Evolutionary conservation across 2,329 filamentous ascomycete species (phyloP).

Genomic region (Mycosphaerella sp.): DNA sequence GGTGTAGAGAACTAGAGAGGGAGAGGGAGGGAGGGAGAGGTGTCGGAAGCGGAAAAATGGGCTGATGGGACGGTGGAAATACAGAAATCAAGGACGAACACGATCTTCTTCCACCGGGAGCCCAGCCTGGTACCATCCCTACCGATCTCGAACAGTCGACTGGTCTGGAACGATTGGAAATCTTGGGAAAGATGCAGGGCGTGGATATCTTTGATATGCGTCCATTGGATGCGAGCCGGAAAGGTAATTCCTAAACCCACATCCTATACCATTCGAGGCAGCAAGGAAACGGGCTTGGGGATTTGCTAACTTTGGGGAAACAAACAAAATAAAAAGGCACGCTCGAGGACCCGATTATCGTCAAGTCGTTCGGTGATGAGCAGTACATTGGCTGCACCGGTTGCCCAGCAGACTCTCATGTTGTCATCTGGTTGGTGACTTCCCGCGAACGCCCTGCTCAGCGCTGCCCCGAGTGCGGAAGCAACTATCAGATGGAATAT

Average conservation of each 20-base stretch:
- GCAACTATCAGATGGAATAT: conserved; percentile 97
- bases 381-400: conserved; percentile 97
- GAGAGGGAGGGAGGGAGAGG: neutral
- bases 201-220: conserved; percentile 98
- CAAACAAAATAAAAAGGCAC: conserved; percentile 54
- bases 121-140: conserved; percentile 72
- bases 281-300: neutral
- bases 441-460: conserved; percentile 84
- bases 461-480: conserved; percentile 95
- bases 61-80: conserved; percentile 18
- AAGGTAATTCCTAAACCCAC: conserved; percentile 48
- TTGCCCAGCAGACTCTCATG: conserved; percentile 84
- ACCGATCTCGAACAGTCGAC: conserved; percentile 94
- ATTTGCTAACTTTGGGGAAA: neutral
- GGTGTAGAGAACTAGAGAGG: too few species aligned
- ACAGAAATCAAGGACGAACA: conserved; percentile 79
- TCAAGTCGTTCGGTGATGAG: conserved; percentile 90
- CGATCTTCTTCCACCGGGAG: conserved; percentile 84
- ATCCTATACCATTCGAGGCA: neutral
- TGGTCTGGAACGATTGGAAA: conserved; percentile 96
- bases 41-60: neutral
- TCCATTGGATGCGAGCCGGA: conserved; percentile 83
- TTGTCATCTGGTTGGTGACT: conserved; percentile 82
- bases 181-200: conserved; percentile 98
- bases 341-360: conserved; percentile 78